A percentile compares a stretch with the other conserved stretches of the same genome.
Conservation (phyloP, 140 eudicot species). For the Flaveria floridana region DNA sequence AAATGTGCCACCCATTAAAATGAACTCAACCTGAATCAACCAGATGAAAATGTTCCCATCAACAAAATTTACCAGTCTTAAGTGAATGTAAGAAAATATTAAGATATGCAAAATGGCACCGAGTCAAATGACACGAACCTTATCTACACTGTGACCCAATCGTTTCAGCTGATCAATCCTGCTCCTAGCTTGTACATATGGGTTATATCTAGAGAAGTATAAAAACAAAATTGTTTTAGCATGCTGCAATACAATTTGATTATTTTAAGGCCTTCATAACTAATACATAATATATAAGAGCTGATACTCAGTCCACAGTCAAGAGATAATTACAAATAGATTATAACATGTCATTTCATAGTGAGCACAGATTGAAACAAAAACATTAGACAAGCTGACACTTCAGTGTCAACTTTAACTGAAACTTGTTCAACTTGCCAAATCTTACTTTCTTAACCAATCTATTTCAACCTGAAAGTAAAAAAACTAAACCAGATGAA, state of each 20-base stretch:
- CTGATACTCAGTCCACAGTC: neutral
- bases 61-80: neutral
- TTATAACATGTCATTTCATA: neutral
- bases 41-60: neutral
- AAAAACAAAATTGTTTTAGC: neutral
- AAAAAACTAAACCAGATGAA: neutral
- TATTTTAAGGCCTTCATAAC: neutral
- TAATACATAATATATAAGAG: neutral
- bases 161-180: constrained; percentile 96
- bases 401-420: neutral
- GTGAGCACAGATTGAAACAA: no score
- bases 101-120: neutral
- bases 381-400: no score
- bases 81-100: neutral
- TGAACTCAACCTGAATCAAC: constrained; percentile 73
- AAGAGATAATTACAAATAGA: neutral
- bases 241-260: neutral
- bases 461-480: neutral
- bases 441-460: neutral
- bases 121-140: constrained; percentile 43
- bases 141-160: constrained; percentile 95
- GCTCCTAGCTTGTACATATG: constrained; percentile 95
- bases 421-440: neutral
- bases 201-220: constrained; percentile 69
- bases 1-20: constrained; percentile 96